phyloP scores from a whole-genome alignment of 352 stramenopile genomes.

The Globisporangium carolinianum region DNA sequence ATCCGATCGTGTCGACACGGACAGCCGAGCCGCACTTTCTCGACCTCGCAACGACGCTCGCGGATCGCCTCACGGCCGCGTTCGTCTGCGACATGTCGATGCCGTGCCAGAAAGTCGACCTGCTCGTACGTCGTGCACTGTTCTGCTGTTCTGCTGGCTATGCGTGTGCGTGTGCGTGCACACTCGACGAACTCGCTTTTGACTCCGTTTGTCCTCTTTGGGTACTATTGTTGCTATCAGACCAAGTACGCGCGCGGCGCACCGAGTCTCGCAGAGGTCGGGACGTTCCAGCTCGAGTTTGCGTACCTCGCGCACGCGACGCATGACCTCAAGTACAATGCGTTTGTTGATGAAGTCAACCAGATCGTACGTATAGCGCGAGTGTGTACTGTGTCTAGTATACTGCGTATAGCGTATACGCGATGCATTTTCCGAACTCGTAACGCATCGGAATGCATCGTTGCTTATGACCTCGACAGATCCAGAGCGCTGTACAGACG shows the following conservation, averaged over 20 bases:
- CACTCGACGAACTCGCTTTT: too few species aligned
- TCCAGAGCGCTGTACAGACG: conserved; percentile 18
- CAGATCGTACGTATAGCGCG: conserved; percentile 18
- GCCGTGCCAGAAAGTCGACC: conserved; percentile 30
- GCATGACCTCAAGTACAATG: conserved; percentile 23
- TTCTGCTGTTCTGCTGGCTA: neutral
- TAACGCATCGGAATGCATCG: too few species aligned
- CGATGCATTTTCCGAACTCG: too few species aligned
- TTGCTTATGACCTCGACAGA: conserved; percentile 10
- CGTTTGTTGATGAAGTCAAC: conserved; percentile 36
- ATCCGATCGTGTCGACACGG: neutral
- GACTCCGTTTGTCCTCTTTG: too few species aligned
- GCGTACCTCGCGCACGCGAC: conserved; percentile 36
- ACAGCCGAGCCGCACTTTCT: conserved; percentile 24
- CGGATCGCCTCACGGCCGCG: conserved; percentile 18
- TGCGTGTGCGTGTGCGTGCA: neutral
- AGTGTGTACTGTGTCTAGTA: neutral
- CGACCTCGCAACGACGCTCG: conserved; percentile 28
- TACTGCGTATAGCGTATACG: too few species aligned
- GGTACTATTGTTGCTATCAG: neutral
- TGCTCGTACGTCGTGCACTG: conserved; percentile 20
- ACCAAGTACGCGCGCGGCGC: neutral
- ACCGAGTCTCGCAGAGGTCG: conserved; percentile 36
- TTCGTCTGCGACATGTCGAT: conserved; percentile 31
- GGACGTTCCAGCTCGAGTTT: conserved; percentile 67